phyloP scores from a whole-genome alignment of 1,139 yeast genomes.

The Nakaseomyces kungkrabaensis region DNA sequence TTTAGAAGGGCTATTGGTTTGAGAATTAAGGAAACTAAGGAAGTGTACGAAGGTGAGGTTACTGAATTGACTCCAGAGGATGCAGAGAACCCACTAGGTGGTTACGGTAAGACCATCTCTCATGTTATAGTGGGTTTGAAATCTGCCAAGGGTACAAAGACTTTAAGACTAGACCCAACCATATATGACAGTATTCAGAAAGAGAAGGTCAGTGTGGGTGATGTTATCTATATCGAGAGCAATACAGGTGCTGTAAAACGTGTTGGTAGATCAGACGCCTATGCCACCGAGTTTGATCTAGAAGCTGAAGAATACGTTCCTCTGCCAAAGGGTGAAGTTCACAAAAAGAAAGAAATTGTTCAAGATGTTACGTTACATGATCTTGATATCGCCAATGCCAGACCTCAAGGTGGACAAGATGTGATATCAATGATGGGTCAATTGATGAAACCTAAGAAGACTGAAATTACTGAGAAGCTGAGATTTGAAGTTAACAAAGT shows the following conservation, averaged over 20 bases:
- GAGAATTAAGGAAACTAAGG: conserved; percentile 93
- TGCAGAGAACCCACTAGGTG: conserved; percentile 93
- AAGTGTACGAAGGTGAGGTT: conserved; percentile 97
- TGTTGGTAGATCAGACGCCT: conserved; percentile 96
- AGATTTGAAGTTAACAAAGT: conserved; percentile 91
- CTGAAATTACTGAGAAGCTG: conserved; percentile 96
- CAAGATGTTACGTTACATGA: conserved; percentile 97
- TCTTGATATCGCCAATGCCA: conserved; percentile 89
- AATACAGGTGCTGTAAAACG: conserved; percentile 96
- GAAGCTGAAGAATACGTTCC: conserved; percentile 99
- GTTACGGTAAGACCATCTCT: conserved; percentile 92
- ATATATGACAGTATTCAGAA: conserved; percentile 94
- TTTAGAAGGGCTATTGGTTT: conserved; percentile 94
- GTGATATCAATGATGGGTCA: conserved; percentile 99
- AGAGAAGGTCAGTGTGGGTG: conserved; percentile 91
- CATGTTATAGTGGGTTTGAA: conserved; percentile 92
- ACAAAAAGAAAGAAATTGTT: conserved; percentile 94
- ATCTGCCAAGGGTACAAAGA: conserved; percentile 93
- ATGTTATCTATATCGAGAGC: conserved; percentile 92
- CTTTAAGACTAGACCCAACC: conserved; percentile 83
- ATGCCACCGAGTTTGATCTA: conserved; percentile 93
- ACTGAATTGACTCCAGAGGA: conserved; percentile 95
- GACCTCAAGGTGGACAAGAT: conserved; percentile 99
- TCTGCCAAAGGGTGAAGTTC: conserved; percentile 96
- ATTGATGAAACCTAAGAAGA: conserved; percentile 86